Evolutionary conservation across 1,284 basidiomycete species (phyloP), one percentile per base, ranked within the genome.

Genomic region (Fomes fomentarius): DNA sequence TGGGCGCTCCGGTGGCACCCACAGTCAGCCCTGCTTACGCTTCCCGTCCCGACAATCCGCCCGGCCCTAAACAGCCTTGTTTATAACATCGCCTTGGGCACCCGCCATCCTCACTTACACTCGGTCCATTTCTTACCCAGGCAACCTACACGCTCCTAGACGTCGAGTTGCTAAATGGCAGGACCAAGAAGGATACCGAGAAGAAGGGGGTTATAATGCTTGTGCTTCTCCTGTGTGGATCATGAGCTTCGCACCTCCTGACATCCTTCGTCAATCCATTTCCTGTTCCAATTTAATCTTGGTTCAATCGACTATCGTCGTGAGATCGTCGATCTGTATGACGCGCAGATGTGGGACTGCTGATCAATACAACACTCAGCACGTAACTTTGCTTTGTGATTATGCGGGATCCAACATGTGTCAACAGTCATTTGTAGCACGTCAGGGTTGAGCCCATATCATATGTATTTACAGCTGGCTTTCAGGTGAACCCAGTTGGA

Each of bases 191-290:
- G n/a, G 57, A 66, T 62, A 50, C 60, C 46, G 50, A 35, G 54
- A 68, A 72, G 68, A 72, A 69, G 83, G 78, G 74, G 78, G 81
- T 82, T 83, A 83, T 87, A 90, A 89, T 90, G 86, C 87, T 76
- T 66, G 66, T 69, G 68, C 70, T 71, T 61, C 62, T 55, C 61
- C 60, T 62, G 50, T 52, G 63, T 69, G 68, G 65, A 64, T 58
- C 58, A 63, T 57, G 74, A 74, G 84, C 84, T 88, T 88, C 85
- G 85, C 85, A 81, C 79, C 77, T 79, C 82, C 84, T 74, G 61
- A 87, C 83, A 87, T 46, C 34, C 25, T 17, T 22, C 21, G 12
- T 15, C 45, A 26, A 33, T 26, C 6, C 34, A 37, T 17, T 30
- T 30, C 28, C 28, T 30, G 28, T 40, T 8, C 37, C 10, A n/a